Conservation (phyloP, 306 rosid species). For the Rosa multiflora region DNA sequence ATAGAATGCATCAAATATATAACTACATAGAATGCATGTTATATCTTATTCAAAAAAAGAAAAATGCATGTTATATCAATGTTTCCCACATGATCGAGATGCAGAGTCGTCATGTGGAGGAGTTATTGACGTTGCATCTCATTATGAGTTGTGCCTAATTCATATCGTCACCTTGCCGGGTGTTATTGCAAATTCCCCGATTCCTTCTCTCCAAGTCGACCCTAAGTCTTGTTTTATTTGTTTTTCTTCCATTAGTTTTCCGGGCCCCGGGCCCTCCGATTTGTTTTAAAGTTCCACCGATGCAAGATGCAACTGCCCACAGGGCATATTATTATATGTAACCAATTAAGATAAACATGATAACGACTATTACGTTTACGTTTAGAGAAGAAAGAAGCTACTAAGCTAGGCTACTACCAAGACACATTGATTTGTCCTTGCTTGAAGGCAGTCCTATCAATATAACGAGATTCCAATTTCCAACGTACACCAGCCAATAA, state of each 20-base stretch:
- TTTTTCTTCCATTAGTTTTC: background rate
- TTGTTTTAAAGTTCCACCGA: background rate
- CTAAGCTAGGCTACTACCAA: background rate
- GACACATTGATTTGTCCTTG: background rate
- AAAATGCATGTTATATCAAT: too few species aligned
- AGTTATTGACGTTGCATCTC: too few species aligned
- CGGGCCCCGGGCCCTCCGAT: background rate
- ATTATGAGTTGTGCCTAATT: too few species aligned
- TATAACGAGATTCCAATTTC: conserved; percentile 2
- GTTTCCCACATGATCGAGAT: too few species aligned
- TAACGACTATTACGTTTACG: background rate
- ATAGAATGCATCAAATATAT: too few species aligned
- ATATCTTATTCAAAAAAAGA: too few species aligned
- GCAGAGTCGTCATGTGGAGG: too few species aligned
- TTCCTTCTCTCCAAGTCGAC: too few species aligned
- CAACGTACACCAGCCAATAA: background rate
- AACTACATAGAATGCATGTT: too few species aligned
- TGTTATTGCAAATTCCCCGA: too few species aligned
- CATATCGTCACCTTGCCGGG: too few species aligned
- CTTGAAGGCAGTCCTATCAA: background rate
- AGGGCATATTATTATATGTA: background rate
- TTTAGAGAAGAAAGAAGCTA: background rate
- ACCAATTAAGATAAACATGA: background rate
- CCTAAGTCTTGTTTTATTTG: too few species aligned
- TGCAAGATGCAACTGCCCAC: background rate